Conservation (phyloP, 2,329 filamentous ascomycete genomes). For the Fusarium circinatum region DNA sequence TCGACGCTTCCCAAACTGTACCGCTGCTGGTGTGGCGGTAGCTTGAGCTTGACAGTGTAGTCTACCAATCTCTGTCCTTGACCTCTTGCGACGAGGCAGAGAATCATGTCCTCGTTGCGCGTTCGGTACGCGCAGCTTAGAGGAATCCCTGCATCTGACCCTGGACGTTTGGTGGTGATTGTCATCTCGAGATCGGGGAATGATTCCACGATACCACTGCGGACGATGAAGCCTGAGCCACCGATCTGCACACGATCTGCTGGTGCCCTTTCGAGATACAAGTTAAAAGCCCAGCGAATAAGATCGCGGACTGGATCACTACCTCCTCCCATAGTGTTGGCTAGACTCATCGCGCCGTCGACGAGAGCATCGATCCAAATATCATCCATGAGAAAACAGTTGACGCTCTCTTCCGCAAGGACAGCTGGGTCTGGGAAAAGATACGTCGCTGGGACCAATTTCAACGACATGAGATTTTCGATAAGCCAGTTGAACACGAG, state of each 20-base stretch:
- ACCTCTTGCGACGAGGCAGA: background rate
- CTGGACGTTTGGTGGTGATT: background rate
- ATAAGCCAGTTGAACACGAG: background rate
- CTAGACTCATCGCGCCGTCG: background rate
- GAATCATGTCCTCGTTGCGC: background rate
- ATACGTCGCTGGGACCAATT: background rate
- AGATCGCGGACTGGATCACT: background rate
- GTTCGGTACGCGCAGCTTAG: background rate
- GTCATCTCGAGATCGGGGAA: background rate
- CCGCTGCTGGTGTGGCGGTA: background rate
- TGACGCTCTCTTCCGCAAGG: background rate
- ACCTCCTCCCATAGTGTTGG: background rate
- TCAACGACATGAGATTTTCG: background rate
- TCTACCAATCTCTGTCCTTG: background rate
- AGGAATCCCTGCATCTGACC: fast-evolving
- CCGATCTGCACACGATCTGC: background rate
- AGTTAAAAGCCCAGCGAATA: background rate
- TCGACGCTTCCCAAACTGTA: fast-evolving
- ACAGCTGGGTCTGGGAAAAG: background rate
- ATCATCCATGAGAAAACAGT: background rate
- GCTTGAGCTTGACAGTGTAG: background rate
- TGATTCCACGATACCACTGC: background rate
- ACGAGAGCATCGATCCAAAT: background rate
- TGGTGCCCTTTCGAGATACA: background rate
- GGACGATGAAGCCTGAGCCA: background rate